phyloP scores from a whole-genome alignment of 306 rosid genomes.

The Corylus heterophylla region DNA sequence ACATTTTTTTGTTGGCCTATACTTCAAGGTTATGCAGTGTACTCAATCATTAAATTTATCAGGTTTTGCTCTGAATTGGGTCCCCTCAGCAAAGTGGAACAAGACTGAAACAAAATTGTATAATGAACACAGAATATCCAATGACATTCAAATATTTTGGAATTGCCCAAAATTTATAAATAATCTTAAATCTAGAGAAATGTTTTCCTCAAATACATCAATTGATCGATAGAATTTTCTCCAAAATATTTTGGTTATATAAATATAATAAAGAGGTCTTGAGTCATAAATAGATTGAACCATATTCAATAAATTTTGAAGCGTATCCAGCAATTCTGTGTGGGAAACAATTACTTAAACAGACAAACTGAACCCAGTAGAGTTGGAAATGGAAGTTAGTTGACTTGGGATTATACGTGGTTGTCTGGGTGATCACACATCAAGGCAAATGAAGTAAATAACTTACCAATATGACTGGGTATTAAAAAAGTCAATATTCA shows the following conservation, averaged over 20 bases:
- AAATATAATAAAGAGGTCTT: background rate
- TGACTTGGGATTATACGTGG: background rate
- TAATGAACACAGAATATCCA: background rate
- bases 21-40: background rate
- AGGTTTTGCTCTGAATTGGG: background rate
- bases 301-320: background rate
- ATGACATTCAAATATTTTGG: background rate
- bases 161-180: background rate
- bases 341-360: background rate
- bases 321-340: background rate
- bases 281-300: background rate
- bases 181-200: background rate
- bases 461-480: background rate
- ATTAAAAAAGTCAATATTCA: background rate
- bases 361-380: background rate
- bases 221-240: background rate
- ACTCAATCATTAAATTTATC: background rate
- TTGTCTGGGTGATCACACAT: constrained; percentile 10
- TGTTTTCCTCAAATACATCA: background rate
- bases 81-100: background rate
- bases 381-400: background rate
- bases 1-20: background rate
- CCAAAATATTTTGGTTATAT: background rate
- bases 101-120: background rate
- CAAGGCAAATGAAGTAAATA: constrained; percentile 12